Conservation (phyloP, 495 filamentous ascomycete genomes). For the Opeltia flavorubescens region DNA sequence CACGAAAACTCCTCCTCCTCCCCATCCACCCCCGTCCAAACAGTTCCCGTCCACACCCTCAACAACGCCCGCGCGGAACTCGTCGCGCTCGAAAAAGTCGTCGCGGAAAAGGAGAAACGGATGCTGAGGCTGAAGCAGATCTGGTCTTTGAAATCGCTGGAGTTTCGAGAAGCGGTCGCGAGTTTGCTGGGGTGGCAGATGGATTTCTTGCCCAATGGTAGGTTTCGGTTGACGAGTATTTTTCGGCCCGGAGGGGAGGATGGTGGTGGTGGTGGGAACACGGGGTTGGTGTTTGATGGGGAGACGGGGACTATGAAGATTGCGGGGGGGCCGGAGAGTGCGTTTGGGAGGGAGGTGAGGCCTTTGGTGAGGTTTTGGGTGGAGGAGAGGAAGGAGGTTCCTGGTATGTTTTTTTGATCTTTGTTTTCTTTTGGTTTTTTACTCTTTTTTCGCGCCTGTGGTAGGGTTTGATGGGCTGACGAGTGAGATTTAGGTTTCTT, state of each 20-base stretch:
- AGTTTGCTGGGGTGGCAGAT: constrained; percentile 82
- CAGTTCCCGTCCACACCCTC: constrained; percentile 63
- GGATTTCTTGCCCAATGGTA: constrained; percentile 84
- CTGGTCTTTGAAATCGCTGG: constrained; percentile 71
- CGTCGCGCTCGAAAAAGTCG: constrained; percentile 49
- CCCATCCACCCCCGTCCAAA: constrained; percentile 26
- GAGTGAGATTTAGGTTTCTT: constrained; percentile 42
- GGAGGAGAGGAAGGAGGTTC: constrained; percentile 75
- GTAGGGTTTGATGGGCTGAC: background rate
- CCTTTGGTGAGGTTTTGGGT: constrained; percentile 88
- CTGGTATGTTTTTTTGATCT: constrained; percentile 28
- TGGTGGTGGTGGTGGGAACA: constrained; percentile 36
- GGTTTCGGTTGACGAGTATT: constrained; percentile 70
- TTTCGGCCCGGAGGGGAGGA: constrained; percentile 50
- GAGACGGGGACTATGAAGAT: constrained; percentile 97
- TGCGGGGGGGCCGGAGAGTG: constrained; percentile 70
- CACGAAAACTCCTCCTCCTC: constrained; percentile 22
- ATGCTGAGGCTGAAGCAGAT: constrained; percentile 78
- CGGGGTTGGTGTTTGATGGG: constrained; percentile 89
- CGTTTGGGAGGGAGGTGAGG: constrained; percentile 71
- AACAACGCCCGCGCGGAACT: constrained; percentile 60
- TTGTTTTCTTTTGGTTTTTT: background rate
- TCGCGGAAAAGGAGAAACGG: constrained; percentile 76
- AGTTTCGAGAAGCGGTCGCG: constrained; percentile 88
- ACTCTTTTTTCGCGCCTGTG: background rate